Evolutionary conservation across 2,329 filamentous ascomycete species (phyloP).

Genomic region (Xylogone sp.): DNA sequence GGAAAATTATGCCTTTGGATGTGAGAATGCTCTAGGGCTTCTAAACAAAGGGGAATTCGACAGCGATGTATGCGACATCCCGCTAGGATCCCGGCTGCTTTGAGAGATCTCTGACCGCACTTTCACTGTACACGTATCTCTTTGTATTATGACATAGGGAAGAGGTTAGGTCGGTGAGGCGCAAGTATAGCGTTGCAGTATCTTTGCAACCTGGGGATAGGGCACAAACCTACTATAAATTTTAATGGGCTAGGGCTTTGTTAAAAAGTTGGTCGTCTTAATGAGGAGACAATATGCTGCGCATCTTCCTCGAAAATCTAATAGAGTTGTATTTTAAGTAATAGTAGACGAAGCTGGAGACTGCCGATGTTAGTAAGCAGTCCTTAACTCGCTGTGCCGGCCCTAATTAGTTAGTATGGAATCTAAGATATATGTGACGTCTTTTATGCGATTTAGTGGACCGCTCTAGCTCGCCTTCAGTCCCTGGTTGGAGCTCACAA

Average conservation of each 20-base stretch:
- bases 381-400: too few species aligned
- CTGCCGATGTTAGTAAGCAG: too few species aligned
- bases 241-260: too few species aligned
- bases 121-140: neutral
- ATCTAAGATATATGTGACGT: neutral
- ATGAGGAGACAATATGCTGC: too few species aligned
- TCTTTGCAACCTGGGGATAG: neutral
- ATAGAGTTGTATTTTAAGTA: too few species aligned
- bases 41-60: neutral
- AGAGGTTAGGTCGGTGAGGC: neutral
- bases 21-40: slow-evolving; percentile 36
- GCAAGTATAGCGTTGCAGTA: neutral
- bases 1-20: slow-evolving; percentile 93
- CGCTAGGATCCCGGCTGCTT: neutral
- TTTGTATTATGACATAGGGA: neutral
- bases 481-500: too few species aligned
- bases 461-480: too few species aligned
- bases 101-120: neutral
- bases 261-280: too few species aligned
- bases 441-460: neutral
- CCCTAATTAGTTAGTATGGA: neutral
- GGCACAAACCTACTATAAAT: too few species aligned
- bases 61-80: neutral
- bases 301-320: too few species aligned
- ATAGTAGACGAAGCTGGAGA: too few species aligned